phyloP scores from a whole-genome alignment of 2,329 filamentous ascomycete genomes.

The Rutstroemia sp. region DNA sequence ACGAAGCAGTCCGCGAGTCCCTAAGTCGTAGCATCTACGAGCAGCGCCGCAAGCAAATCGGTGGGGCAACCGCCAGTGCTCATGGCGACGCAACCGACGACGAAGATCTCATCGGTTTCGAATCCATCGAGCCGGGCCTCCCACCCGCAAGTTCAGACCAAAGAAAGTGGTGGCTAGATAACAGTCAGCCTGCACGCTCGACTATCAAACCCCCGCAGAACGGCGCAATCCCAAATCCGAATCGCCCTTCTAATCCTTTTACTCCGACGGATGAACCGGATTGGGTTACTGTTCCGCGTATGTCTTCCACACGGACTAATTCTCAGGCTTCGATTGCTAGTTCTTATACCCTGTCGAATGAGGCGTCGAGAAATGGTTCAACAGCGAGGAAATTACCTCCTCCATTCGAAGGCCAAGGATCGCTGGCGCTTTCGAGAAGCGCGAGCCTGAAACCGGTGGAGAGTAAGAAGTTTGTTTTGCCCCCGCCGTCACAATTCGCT shows the following conservation, averaged over 20 bases:
- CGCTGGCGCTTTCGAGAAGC: background rate
- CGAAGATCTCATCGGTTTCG: constrained; percentile 74
- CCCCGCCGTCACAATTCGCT: constrained; percentile 11
- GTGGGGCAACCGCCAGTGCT: constrained; percentile 50
- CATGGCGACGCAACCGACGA: constrained; percentile 61
- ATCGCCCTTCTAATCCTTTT: constrained; percentile 77
- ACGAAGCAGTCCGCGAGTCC: constrained; percentile 64
- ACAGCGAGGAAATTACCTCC: constrained; percentile 25
- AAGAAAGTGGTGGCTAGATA: constrained; percentile 65
- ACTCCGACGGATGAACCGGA: constrained; percentile 66
- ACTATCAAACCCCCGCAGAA: constrained; percentile 58
- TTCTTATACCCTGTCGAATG: constrained; percentile 14
- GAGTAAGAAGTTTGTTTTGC: constrained; percentile 9
- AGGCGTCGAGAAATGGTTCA: constrained; percentile 12
- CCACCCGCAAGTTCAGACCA: constrained; percentile 60
- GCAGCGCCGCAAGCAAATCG: constrained; percentile 57
- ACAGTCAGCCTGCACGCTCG: constrained; percentile 68
- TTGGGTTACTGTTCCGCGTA: constrained; percentile 62
- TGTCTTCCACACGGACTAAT: constrained; percentile 7
- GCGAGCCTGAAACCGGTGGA: too few species aligned
- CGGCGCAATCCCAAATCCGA: constrained; percentile 61
- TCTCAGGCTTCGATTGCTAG: constrained; percentile 5
- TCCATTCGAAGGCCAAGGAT: constrained; percentile 17
- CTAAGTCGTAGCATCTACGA: constrained; percentile 71
- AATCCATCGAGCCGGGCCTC: constrained; percentile 72